Evolutionary conservation across 78 protist species (phyloP), one percentile per base, ranked within the genome.

Genomic region (Reticulomyxa filosa): DNA sequence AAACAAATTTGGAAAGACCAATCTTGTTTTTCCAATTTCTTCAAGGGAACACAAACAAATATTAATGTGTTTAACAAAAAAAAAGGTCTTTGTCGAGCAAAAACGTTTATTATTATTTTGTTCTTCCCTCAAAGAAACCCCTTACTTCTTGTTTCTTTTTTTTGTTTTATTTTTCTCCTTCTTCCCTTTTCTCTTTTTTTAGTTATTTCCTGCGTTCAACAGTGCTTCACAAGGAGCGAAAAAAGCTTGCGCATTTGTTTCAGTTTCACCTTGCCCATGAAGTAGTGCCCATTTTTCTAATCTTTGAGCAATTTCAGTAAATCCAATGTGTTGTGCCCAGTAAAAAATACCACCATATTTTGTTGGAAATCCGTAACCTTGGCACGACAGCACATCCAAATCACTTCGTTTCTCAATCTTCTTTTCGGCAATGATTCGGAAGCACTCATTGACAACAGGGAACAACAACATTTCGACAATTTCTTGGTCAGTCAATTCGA

Each of bases 391-490:
- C 23, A 77, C 76, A 46, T 77, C 81, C 32, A 77, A 39, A 35
- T 77, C 81, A 38, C 64, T 25, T 23, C 62, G 66, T 13, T 66
- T 55, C 8, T 8, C 2, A 39, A 29, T 69, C 29, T 67, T 25
- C 4, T 10, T 10, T 33, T 75, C 79, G 2, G 65, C 69, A 26
- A 75, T 46, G 6, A 55, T 1, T 26, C 69, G 39, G 38, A 3
- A 55, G 29, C 65, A 36, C 48, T 78, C 83, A 61, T 78, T 78
- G 38, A 73, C 32, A 1, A 78, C 13, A 39, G 77, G 69, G 59
- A 34, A 78, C 65, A 70, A 27, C 23, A 72, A 25, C 23, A 4
- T 7, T 38, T 72, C 39, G 36, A 62, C 34, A 55, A 72, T 65
- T 26, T 70, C 73, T 3, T 53, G 67, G 57, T 33, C 38, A 38